These are phyloP conservation scores for Ophiocordyceps sinensis DNA, from an alignment of 2,329 filamentous ascomycete species.

Conservation along the genomic window DNA sequence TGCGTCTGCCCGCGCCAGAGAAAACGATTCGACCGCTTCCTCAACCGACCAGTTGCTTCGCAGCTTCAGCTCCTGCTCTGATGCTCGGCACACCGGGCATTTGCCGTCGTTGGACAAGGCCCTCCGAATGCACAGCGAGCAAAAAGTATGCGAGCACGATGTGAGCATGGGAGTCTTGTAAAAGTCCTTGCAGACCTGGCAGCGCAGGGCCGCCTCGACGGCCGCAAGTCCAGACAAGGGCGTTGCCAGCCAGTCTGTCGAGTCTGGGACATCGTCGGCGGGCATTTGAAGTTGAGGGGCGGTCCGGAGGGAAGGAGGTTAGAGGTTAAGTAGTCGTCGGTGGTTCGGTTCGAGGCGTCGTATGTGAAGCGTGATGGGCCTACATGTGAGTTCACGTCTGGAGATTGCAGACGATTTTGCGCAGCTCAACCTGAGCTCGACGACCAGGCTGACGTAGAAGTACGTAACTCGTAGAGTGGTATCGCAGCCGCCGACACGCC, in stretches of 20 bases:
- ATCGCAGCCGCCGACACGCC: no score
- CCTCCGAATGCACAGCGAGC: slow-evolving; percentile 84
- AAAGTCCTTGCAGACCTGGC: slow-evolving; percentile 97
- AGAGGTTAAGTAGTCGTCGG: background rate
- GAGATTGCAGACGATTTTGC: no score
- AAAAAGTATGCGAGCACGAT: slow-evolving; percentile 90
- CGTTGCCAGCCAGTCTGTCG: slow-evolving; percentile 74
- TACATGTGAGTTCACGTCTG: no score
- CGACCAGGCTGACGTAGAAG: no score
- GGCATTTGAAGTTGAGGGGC: slow-evolving; percentile 11
- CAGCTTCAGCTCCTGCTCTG: slow-evolving; percentile 73
- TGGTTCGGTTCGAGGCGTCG: background rate
- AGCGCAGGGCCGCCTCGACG: slow-evolving; percentile 77
- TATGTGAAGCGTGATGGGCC: no score
- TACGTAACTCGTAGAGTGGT: no score
- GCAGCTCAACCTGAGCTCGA: no score
- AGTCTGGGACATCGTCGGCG: slow-evolving; percentile 44
- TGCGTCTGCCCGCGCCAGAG: slow-evolving; percentile 44
- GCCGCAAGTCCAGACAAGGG: slow-evolving; percentile 49
- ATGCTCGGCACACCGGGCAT: slow-evolving; percentile 69
- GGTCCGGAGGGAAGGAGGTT: background rate
- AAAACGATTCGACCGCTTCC: slow-evolving; percentile 71
- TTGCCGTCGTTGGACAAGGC: slow-evolving; percentile 71
- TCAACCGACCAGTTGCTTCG: slow-evolving; percentile 74
- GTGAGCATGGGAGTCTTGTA: slow-evolving; percentile 91